A percentile compares a stretch with the other conserved stretches of the same genome.
These are phyloP conservation scores for Marvania coccoides DNA, from an alignment of 139 green algal species.

Conservation along the genomic window DNA sequence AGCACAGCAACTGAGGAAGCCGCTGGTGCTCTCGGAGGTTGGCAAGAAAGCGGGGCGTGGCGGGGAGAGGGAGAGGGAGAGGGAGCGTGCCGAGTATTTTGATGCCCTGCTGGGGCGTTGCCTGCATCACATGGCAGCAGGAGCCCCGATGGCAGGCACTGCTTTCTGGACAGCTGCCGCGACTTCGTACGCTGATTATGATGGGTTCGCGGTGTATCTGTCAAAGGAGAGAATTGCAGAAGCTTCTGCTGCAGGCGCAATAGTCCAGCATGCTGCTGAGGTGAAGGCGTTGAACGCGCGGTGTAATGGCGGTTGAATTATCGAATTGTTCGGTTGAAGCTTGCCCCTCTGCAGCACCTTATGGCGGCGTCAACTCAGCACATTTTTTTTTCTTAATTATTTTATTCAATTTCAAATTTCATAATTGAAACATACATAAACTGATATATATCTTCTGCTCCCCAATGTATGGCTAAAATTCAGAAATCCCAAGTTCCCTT, in stretches of 20 bases:
- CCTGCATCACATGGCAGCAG: constrained; percentile 8
- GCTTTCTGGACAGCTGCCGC: constrained; percentile 45
- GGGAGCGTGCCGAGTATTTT: not conserved
- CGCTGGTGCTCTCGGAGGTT: constrained; percentile 53
- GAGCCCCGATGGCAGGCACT: constrained; percentile 11
- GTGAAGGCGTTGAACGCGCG: constrained; percentile 5
- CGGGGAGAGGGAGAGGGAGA: not conserved
- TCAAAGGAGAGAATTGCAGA: not conserved
- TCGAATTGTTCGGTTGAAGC: no score
- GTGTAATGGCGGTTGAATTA: not conserved
- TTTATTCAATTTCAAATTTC: no score
- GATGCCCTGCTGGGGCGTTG: not conserved
- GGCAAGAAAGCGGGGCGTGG: constrained; percentile 31
- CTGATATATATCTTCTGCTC: no score
- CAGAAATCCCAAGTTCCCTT: no score
- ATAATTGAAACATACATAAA: no score
- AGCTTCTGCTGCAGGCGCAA: not conserved
- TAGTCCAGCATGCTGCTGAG: constrained; percentile 4
- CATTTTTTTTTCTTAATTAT: no score
- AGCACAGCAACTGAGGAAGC: constrained; percentile 34
- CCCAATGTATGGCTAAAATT: no score
- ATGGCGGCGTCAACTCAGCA: no score
- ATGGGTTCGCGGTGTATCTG: constrained; percentile 54
- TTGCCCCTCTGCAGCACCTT: no score
- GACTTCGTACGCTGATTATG: constrained; percentile 49